These are phyloP conservation scores for Pichia kluyveri DNA, from an alignment of 805 yeast species.

Conservation along the genomic window DNA sequence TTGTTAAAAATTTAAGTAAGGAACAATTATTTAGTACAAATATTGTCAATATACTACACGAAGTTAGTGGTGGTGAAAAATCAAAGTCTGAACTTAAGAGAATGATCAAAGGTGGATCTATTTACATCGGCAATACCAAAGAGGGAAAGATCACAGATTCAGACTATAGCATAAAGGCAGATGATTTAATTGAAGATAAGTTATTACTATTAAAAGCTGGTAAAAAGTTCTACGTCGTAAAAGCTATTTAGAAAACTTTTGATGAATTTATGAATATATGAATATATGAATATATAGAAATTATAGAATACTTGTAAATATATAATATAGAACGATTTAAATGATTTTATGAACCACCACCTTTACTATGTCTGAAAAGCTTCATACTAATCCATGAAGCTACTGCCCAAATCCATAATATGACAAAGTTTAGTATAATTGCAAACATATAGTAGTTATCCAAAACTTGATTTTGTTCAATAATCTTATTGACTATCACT, in stretches of 20 bases:
- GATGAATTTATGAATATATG: no score
- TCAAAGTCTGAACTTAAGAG: slow-evolving; percentile 30
- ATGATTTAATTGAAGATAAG: slow-evolving; percentile 47
- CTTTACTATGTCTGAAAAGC: slow-evolving; percentile 70
- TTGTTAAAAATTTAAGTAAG: slow-evolving; percentile 32
- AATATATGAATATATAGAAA: no score
- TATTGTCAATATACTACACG: slow-evolving; percentile 45
- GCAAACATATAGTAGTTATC: slow-evolving; percentile 24
- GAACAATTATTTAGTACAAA: slow-evolving; percentile 26
- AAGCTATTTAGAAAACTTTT: slow-evolving; percentile 19
- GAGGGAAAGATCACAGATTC: slow-evolving; percentile 36
- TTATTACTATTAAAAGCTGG: slow-evolving; percentile 67
- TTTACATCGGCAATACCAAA: slow-evolving; percentile 59
- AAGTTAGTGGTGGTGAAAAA: slow-evolving; percentile 39
- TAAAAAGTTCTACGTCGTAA: slow-evolving; percentile 57
- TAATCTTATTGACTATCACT: not conserved
- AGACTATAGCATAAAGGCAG: slow-evolving; percentile 39
- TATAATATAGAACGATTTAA: not conserved
- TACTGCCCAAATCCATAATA: slow-evolving; percentile 61
- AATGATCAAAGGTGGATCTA: slow-evolving; percentile 59
- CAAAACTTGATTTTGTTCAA: slow-evolving; percentile 8
- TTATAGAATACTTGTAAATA: not conserved
- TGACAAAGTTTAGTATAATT: slow-evolving; percentile 25
- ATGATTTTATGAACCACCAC: slow-evolving; percentile 30
- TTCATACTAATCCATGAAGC: slow-evolving; percentile 76